Evolutionary conservation across 1,284 basidiomycete species (phyloP).

Genomic region (Serendipita sp.): DNA sequence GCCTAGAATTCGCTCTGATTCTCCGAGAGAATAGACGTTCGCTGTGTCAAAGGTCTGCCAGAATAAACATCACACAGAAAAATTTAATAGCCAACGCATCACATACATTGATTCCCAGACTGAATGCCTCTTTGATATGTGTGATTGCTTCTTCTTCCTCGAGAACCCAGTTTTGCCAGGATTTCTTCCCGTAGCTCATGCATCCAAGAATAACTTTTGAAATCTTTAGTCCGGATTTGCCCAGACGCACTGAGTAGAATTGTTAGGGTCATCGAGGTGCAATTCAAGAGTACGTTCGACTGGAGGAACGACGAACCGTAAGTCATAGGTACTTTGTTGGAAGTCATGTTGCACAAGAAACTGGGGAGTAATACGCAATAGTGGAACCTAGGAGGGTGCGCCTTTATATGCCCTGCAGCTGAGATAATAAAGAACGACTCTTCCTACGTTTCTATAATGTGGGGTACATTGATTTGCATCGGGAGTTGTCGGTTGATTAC

Average conservation of each 20-base stretch:
- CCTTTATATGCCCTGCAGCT: too few species aligned
- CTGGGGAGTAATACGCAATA: too few species aligned
- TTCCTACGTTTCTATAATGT: too few species aligned
- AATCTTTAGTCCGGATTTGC: conserved; percentile 29
- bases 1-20: conserved; percentile 31
- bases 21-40: conserved; percentile 27
- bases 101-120: conserved; percentile 20
- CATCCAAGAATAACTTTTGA: conserved; percentile 26
- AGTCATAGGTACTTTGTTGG: too few species aligned
- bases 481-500: too few species aligned
- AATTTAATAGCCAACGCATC: neutral
- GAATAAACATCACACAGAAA: conserved; percentile 17
- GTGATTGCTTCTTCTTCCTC: conserved; percentile 22
- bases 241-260: conserved; percentile 23
- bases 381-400: too few species aligned
- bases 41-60: conserved; percentile 34
- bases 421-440: too few species aligned
- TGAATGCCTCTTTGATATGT: conserved; percentile 9
- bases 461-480: too few species aligned
- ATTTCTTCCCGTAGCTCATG: conserved; percentile 25
- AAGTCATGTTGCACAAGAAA: too few species aligned
- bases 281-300: too few species aligned
- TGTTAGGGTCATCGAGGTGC: neutral
- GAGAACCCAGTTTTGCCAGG: conserved; percentile 25
- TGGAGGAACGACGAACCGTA: too few species aligned